Base-by-base conservation (phyloP, 805 yeast genomes). In the Suhomyces emberorum region DNA sequence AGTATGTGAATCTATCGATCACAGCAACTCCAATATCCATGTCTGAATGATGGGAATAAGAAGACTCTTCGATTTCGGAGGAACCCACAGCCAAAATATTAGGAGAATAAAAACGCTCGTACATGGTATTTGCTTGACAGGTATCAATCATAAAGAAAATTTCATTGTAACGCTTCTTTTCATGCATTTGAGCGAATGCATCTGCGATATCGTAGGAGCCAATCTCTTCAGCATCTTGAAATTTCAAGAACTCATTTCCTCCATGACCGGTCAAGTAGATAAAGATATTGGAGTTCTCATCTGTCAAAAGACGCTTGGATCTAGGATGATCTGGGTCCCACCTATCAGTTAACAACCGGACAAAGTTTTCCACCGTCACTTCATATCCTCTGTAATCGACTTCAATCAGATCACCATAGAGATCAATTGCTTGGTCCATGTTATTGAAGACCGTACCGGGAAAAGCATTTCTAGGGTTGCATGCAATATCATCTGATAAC, bases 41-140 rank as follows among this genome's bases (percentile, higher is more conserved):
- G 57, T 93, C 99, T 1, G 97, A 87, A 58, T 88, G 96, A 53
- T 93, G 98, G 1, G 97, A 88, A 55, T 88, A 93, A 2, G 96
- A 87, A 34, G 91, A 81, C 61, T 93, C 96, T 37, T 83, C 95
- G 6, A 87, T 44, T 46, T 75, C 83, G 7, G 95, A 84, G 1
- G 96, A 88, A 0, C 98, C 99, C 23, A 91, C 95, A 1, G 96
- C 87, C 35, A 93, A 62, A 30, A 93, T 78, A 57, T 93, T 88
- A 22, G 98, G 98, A 7, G 96, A 83, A 57, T 88, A 88, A 54
- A 91, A 80, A 53, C 83, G 77, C 39, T 95, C 82, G 63, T 84
- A 93, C 98, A 93, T 91, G 11, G 98, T 88, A 62, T 91, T 93
- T 17, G 98, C 98, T 68, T 93, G 98, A 56, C 99, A 93, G 0